Conservation (phyloP, 2,329 filamentous ascomycete species). For the Penicillium hesseltinei region DNA sequence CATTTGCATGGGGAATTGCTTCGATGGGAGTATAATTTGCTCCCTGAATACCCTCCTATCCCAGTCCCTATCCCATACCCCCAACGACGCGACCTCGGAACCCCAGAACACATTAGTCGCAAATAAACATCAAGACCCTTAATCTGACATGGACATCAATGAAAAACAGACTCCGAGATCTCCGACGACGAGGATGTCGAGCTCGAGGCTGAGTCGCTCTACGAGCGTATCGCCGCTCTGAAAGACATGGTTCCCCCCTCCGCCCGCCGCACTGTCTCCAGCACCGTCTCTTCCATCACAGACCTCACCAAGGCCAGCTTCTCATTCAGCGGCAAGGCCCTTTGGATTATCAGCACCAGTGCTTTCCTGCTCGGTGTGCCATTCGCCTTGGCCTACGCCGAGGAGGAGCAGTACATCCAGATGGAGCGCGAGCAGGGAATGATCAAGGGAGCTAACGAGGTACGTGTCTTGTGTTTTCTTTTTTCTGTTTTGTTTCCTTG, state of each 20-base stretch:
- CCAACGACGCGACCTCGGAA: constrained; percentile 9
- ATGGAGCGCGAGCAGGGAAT: constrained; percentile 98
- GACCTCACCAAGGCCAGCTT: constrained; percentile 47
- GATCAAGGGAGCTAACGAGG: constrained; percentile 86
- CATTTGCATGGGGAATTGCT: background rate
- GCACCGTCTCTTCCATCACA: constrained; percentile 51
- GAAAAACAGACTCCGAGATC: constrained; percentile 69
- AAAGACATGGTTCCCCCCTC: constrained; percentile 74
- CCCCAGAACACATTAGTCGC: constrained; percentile 2
- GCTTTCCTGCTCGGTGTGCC: constrained; percentile 88
- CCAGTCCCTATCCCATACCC: background rate
- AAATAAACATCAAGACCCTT: constrained; percentile 11
- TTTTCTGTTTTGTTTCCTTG: background rate
- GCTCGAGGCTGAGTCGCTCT: constrained; percentile 58
- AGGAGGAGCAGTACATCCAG: constrained; percentile 95
- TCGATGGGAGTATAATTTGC: background rate
- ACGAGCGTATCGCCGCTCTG: constrained; percentile 69
- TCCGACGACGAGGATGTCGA: constrained; percentile 72
- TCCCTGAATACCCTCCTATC: background rate
- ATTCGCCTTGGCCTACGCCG: constrained; percentile 86
- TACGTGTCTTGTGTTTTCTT: constrained; percentile 39
- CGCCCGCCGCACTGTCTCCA: constrained; percentile 66
- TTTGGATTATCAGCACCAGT: constrained; percentile 89
- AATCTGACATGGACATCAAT: constrained; percentile 18
- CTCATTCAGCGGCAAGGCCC: constrained; percentile 74